Percentiles rank a stretch among this genome's conserved stretches.
Conservation (phyloP, 805 yeast species). For the Diddensiella transvaalensis region DNA sequence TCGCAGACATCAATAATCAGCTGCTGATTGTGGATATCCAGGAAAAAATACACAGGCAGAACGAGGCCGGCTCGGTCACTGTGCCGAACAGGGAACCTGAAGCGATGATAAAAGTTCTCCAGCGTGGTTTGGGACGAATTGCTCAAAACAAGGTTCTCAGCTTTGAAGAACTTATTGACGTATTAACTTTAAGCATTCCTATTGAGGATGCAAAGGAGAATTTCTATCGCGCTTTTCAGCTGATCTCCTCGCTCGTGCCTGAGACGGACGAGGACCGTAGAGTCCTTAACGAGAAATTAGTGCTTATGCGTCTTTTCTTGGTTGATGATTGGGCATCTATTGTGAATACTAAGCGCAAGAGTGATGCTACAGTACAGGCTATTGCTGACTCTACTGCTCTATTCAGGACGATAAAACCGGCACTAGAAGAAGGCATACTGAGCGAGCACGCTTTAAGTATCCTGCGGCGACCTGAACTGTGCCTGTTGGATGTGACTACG, state of each 20-base stretch:
- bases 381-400: conserved; percentile 42
- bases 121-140: conserved; percentile 32
- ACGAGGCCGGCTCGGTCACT: conserved; percentile 8
- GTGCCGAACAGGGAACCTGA: conserved; percentile 18
- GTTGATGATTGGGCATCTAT: conserved; percentile 48
- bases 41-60: conserved; percentile 21
- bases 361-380: conserved; percentile 41
- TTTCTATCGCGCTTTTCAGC: conserved; percentile 47
- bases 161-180: conserved; percentile 47
- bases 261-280: conserved; percentile 21
- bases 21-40: conserved; percentile 51
- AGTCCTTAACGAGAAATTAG: conserved; percentile 36
- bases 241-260: conserved; percentile 40
- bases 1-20: conserved; percentile 48
- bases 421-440: conserved; percentile 2
- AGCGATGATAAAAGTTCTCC: conserved; percentile 28
- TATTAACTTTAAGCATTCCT: conserved; percentile 43
- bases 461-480: not conserved
- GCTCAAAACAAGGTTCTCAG: conserved; percentile 39
- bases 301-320: conserved; percentile 60
- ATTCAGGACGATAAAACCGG: conserved; percentile 41
- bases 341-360: conserved; percentile 35
- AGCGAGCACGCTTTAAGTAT: not conserved
- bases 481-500: not conserved
- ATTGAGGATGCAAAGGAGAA: conserved; percentile 29